Conservation (phyloP, 2,329 filamentous ascomycete species). For the Camptophora hylomeconis region DNA sequence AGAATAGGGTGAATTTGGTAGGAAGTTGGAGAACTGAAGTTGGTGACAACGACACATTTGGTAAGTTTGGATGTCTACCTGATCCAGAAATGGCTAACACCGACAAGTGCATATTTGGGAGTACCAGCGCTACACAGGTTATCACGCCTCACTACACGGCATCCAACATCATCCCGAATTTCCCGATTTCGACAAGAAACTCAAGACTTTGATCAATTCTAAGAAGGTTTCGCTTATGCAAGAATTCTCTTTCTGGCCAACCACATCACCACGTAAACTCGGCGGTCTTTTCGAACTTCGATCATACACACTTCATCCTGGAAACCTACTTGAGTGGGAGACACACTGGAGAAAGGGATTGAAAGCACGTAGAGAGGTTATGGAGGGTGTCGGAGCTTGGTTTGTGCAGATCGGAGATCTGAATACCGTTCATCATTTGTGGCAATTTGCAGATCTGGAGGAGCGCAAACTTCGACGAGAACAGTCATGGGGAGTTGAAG, state of each 20-base stretch:
- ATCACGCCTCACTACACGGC: conserved; percentile 78
- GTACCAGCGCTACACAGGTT: conserved; percentile 92
- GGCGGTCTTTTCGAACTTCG: conserved; percentile 92
- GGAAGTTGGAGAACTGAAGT: conserved; percentile 98
- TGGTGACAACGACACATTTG: conserved; percentile 91
- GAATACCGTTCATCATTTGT: conserved; percentile 94
- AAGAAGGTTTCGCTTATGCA: conserved; percentile 94
- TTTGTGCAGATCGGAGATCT: conserved; percentile 96
- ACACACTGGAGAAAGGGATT: conserved; percentile 92
- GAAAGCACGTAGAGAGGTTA: conserved; percentile 82
- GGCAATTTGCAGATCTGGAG: conserved; percentile 96
- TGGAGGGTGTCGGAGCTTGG: conserved; percentile 98
- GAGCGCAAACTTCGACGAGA: conserved; percentile 82
- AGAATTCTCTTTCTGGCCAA: conserved; percentile 99
- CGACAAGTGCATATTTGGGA: conserved; percentile 95
- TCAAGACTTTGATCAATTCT: conserved; percentile 69
- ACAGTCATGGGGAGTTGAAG: conserved; percentile 88
- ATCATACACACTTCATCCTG: conserved; percentile 90
- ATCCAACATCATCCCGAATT: conserved; percentile 78
- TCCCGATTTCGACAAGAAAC: conserved; percentile 66
- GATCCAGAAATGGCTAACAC: conserved; percentile 24
- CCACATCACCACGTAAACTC: conserved; percentile 73
- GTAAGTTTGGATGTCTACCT: conserved; percentile 41
- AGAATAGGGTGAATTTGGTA: conserved; percentile 91
- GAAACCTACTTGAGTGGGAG: conserved; percentile 96